Evolutionary conservation across 2,329 filamentous ascomycete species (phyloP).

Genomic region (Neurospora sp.): DNA sequence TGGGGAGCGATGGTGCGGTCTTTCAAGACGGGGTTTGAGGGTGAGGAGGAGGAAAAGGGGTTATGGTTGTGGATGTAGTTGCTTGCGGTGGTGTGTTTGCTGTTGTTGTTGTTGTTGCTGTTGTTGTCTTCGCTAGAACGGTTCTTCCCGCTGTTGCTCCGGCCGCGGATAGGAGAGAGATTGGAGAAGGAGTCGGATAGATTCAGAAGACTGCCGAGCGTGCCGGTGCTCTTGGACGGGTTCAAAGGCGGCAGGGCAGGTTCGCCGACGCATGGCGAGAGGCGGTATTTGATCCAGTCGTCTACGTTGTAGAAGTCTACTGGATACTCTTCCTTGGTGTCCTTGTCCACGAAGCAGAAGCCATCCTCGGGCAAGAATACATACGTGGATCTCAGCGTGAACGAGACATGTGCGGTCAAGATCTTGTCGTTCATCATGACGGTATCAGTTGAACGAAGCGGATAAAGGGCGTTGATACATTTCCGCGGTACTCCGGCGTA

Average conservation of each 20-base stretch:
- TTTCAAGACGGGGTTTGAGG: slow-evolving; percentile 21
- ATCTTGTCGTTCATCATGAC: slow-evolving; percentile 84
- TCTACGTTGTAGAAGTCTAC: slow-evolving; percentile 76
- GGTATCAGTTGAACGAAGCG: slow-evolving; percentile 73
- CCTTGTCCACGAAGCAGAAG: slow-evolving; percentile 75
- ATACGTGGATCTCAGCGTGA: slow-evolving; percentile 80
- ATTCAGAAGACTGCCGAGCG: slow-evolving; percentile 37
- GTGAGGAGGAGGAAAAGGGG: slow-evolving; percentile 5
- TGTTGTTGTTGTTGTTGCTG: no score
- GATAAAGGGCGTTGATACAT: slow-evolving; percentile 86
- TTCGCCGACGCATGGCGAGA: slow-evolving; percentile 66
- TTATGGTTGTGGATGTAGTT: slow-evolving; percentile 44
- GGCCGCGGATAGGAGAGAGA: slow-evolving; percentile 34
- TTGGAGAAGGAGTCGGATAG: slow-evolving; percentile 24
- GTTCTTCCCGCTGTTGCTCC: slow-evolving; percentile 34
- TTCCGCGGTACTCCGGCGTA: slow-evolving; percentile 62
- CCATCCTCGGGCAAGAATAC: slow-evolving; percentile 79
- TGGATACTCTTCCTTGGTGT: slow-evolving; percentile 68
- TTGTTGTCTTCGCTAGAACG: slow-evolving; percentile 8
- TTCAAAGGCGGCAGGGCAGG: slow-evolving; percentile 51
- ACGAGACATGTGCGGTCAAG: slow-evolving; percentile 86
- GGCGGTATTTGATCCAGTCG: slow-evolving; percentile 68
- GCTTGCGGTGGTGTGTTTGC: slow-evolving; percentile 28
- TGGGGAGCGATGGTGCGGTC: slow-evolving; percentile 36
- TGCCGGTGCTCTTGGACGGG: slow-evolving; percentile 23